Conservation (phyloP, 2,329 filamentous ascomycete genomes). For the Chaetoscypha palmicola region DNA sequence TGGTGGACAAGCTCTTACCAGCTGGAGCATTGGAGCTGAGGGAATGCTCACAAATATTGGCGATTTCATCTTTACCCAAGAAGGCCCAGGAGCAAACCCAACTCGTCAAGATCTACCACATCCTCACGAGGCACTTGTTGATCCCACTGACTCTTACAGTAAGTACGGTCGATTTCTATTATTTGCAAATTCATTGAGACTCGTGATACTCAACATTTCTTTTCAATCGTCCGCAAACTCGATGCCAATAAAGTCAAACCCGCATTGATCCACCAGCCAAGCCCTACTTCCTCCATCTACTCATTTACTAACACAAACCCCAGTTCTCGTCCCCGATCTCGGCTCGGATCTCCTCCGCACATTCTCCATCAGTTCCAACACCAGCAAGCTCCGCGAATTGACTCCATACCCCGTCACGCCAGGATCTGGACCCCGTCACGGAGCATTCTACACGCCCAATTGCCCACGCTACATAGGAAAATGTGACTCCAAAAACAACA, state of each 20-base stretch:
- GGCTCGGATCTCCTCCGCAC: conserved; percentile 44
- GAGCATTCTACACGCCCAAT: conserved; percentile 34
- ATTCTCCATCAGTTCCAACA: conserved; percentile 36
- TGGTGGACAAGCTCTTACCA: conserved; percentile 18
- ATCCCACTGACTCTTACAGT: conserved; percentile 42
- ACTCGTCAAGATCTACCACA: conserved; percentile 40
- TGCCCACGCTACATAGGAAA: neutral
- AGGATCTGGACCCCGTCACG: conserved; percentile 48
- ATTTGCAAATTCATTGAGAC: too few species aligned
- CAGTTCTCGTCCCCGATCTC: conserved; percentile 44
- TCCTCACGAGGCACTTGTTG: conserved; percentile 45
- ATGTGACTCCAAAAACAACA: conserved; percentile 12
- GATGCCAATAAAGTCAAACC: too few species aligned
- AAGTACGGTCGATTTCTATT: too few species aligned
- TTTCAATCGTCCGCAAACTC: too few species aligned
- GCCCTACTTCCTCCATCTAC: neutral
- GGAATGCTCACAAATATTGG: conserved; percentile 29
- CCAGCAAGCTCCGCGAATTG: conserved; percentile 33
- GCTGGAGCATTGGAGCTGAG: conserved; percentile 34
- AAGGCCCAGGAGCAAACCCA: conserved; percentile 31
- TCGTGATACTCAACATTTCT: too few species aligned
- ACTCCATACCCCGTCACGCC: conserved; percentile 31
- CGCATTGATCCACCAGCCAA: neutral
- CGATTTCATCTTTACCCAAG: conserved; percentile 35
- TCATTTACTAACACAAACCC: neutral